These are phyloP conservation scores for Neckera pumila DNA, from an alignment of 225 moss, liverwort and hornwort species.

Conservation along the genomic window DNA sequence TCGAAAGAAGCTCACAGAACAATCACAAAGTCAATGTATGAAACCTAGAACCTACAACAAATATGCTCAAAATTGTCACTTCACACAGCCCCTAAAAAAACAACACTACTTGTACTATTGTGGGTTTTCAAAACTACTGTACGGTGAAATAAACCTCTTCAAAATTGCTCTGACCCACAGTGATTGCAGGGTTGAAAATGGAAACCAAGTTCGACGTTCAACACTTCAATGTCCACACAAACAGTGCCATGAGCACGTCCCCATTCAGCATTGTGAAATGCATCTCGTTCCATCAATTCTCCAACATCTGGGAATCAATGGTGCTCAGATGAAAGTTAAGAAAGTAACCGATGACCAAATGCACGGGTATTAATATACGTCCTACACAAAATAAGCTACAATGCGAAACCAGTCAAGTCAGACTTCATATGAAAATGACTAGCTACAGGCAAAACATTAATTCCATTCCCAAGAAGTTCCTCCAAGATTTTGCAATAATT, in stretches of 20 bases:
- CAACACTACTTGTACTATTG: no score
- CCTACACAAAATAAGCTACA: not conserved
- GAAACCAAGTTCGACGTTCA: not conserved
- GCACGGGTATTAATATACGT: no score
- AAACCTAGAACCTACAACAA: not conserved
- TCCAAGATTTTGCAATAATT: not conserved
- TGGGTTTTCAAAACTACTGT: not conserved
- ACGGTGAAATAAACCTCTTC: not conserved
- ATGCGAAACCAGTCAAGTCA: not conserved
- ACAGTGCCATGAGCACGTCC: not conserved
- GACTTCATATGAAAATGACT: not conserved
- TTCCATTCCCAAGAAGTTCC: not conserved
- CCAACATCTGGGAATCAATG: not conserved
- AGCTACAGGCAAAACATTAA: not conserved
- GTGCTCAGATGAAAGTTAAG: not conserved
- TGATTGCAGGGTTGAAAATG: not conserved
- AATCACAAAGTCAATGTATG: not conserved
- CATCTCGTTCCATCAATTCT: no score
- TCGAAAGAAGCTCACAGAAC: not conserved
- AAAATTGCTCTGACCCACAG: not conserved
- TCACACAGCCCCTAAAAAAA: no score
- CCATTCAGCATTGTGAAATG: not conserved
- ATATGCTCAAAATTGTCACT: not conserved
- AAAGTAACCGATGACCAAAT: not conserved
- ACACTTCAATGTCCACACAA: not conserved